A percentile compares a stretch with the other conserved stretches of the same genome.
Conservation (phyloP, 2,329 filamentous ascomycete species). For the Cyphellophora attinorum region DNA sequence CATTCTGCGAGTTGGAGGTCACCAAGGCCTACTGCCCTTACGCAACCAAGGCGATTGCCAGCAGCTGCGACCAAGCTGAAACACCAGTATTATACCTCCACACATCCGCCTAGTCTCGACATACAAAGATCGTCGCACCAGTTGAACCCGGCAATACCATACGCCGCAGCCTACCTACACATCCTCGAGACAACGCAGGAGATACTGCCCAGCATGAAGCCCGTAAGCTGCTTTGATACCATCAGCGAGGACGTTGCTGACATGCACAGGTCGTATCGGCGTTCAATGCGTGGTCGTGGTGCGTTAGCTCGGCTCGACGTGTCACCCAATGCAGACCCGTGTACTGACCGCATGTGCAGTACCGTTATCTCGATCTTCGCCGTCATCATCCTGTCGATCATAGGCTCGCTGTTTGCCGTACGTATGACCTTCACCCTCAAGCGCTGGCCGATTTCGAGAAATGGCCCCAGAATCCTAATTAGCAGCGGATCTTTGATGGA, state of each 20-base stretch:
- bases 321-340: not conserved
- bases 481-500: no score
- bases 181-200: no score
- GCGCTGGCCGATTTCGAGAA: not conserved
- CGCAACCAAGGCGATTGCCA: no score
- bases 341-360: conserved; percentile 40
- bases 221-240: not conserved
- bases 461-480: not conserved
- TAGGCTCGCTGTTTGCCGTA: conserved; percentile 65
- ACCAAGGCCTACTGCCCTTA: no score
- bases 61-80: no score
- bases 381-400: conserved; percentile 54
- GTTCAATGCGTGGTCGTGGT: conserved; percentile 94
- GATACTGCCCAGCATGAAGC: not conserved
- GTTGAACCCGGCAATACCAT: no score
- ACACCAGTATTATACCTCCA: no score
- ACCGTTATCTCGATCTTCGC: conserved; percentile 58
- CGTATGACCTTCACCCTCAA: conserved; percentile 20
- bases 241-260: no score
- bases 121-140: no score
- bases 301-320: conserved; percentile 25
- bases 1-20: no score
- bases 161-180: no score
- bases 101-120: no score
- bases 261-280: conserved; percentile 84